These are phyloP conservation scores for Fusarium sacchari DNA, from an alignment of 2,329 filamentous ascomycete species.

Conservation along the genomic window DNA sequence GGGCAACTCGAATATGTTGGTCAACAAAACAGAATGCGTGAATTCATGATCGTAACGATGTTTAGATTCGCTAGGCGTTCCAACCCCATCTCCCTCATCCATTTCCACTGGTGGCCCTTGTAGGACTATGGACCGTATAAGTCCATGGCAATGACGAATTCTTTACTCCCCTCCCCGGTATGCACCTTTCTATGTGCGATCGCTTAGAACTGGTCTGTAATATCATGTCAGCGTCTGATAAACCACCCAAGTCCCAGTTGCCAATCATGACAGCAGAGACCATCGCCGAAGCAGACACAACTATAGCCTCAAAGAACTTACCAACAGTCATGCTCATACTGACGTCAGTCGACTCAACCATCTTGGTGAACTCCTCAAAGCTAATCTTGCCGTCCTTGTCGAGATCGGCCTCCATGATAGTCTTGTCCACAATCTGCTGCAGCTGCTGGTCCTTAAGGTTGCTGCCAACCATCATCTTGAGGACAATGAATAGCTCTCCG, in stretches of 20 bases:
- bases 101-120: constrained; percentile 1
- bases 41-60: constrained; percentile 42
- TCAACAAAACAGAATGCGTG: constrained; percentile 32
- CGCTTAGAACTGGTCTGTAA: constrained; percentile 39
- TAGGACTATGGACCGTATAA: not conserved
- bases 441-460: constrained; percentile 99
- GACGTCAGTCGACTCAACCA: constrained; percentile 94
- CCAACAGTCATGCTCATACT: constrained; percentile 80
- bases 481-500: constrained; percentile 97
- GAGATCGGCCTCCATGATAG: constrained; percentile 98
- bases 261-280: not conserved
- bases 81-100: constrained; percentile 5
- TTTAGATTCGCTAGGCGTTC: constrained; percentile 38
- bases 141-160: constrained; percentile 1
- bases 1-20: not conserved
- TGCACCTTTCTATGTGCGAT: not conserved
- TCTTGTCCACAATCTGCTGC: constrained; percentile 99
- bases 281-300: not conserved
- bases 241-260: not conserved
- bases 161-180: not conserved
- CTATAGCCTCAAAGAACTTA: constrained; percentile 51
- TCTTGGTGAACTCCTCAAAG: constrained; percentile 98
- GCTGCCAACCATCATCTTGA: constrained; percentile 99
- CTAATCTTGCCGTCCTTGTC: constrained; percentile 98
- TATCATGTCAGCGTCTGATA: constrained; percentile 12